Conservation (phyloP, 2,329 filamentous ascomycete species). For the Botrytis aclada region DNA sequence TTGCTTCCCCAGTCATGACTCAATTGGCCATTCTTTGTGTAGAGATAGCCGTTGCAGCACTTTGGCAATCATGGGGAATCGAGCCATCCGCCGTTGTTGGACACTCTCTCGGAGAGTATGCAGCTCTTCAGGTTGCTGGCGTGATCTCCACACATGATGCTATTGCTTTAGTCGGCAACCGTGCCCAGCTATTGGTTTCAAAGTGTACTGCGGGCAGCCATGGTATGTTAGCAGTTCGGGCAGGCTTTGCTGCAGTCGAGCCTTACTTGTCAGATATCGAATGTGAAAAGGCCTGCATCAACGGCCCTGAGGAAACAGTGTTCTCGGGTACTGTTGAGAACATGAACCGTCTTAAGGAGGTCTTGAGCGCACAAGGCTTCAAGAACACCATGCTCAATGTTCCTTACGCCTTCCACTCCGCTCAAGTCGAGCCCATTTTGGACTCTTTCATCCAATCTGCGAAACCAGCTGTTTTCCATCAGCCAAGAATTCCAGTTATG, state of each 20-base stretch:
- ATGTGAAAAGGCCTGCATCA: conserved; percentile 63
- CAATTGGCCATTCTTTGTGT: conserved; percentile 39
- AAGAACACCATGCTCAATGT: conserved; percentile 60
- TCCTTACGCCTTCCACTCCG: conserved; percentile 64
- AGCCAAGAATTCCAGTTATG: conserved; percentile 58
- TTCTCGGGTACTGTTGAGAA: conserved; percentile 57
- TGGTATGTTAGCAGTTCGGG: conserved; percentile 57
- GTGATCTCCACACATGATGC: conserved; percentile 67
- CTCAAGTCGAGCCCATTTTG: conserved; percentile 60
- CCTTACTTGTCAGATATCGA: conserved; percentile 16
- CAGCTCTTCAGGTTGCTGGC: conserved; percentile 66
- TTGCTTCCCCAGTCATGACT: conserved; percentile 6
- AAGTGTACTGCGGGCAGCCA: conserved; percentile 67
- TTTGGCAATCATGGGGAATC: conserved; percentile 56
- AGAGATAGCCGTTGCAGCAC: conserved; percentile 52
- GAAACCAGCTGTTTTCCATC: conserved; percentile 51
- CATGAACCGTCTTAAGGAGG: conserved; percentile 49
- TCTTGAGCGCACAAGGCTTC: conserved; percentile 50
- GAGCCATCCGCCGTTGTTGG: conserved; percentile 54
- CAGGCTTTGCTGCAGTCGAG: conserved; percentile 29
- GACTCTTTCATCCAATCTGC: conserved; percentile 55
- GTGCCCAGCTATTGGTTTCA: conserved; percentile 61
- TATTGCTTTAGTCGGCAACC: conserved; percentile 65
- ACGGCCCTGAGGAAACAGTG: conserved; percentile 71
- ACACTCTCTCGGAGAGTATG: conserved; percentile 71